phyloP scores from a whole-genome alignment of 2,329 filamentous ascomycete genomes.

The Penicillium sumatraense region DNA sequence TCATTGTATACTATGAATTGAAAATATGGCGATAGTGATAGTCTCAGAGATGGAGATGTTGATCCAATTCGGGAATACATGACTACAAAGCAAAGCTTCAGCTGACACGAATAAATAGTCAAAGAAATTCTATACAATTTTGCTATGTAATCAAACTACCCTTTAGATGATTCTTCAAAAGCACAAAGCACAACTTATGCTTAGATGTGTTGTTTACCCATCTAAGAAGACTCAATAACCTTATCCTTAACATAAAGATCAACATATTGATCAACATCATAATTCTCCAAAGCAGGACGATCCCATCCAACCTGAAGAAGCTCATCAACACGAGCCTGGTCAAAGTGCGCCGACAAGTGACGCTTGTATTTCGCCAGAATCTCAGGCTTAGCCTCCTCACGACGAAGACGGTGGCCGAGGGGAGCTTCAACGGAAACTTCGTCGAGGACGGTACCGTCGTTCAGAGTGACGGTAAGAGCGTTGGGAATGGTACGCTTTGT shows the following conservation, averaged over 20 bases:
- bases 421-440: slow-evolving; percentile 94
- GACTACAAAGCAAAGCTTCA: too few relatives aligned
- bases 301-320: slow-evolving; percentile 81
- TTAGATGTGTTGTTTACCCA: too few relatives aligned
- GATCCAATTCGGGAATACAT: too few relatives aligned
- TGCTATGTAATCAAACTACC: too few relatives aligned
- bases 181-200: too few relatives aligned
- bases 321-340: slow-evolving; percentile 76
- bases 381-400: slow-evolving; percentile 97
- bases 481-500: slow-evolving; percentile 95
- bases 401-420: slow-evolving; percentile 84
- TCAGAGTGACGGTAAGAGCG: slow-evolving; percentile 89
- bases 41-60: too few relatives aligned
- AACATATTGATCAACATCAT: slow-evolving; percentile 90
- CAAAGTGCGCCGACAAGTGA: slow-evolving; percentile 84
- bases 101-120: too few relatives aligned
- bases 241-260: slow-evolving; percentile 74
- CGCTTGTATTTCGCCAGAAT: slow-evolving; percentile 95
- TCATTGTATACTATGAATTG: too few relatives aligned
- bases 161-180: too few relatives aligned
- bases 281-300: slow-evolving; percentile 73
- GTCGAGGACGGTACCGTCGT: slow-evolving; percentile 88
- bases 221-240: slow-evolving; percentile 36
- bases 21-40: too few relatives aligned
- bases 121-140: too few relatives aligned